Conservation (phyloP, 1,284 basidiomycete genomes). For the Cutaneotrichosporon spelunceum region DNA sequence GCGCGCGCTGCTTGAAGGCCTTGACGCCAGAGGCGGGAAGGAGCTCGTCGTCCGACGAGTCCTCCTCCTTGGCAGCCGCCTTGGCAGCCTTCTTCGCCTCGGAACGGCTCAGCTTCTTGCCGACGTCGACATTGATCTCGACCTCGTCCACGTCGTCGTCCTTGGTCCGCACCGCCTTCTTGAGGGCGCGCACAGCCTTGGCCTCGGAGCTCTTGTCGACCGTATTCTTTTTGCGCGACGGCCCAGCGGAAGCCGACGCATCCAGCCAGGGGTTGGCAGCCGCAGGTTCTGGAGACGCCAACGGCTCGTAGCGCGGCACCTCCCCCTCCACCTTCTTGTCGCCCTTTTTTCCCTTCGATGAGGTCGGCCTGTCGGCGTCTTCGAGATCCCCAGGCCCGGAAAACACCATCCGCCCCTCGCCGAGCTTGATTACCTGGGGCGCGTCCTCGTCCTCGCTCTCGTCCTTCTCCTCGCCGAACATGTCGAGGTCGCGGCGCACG, state of each 20-base stretch:
- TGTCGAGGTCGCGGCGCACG: conserved; percentile 64
- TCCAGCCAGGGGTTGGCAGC: conserved; percentile 71
- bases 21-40: conserved; percentile 40
- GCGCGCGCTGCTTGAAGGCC: conserved; percentile 61
- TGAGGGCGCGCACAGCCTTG: conserved; percentile 68
- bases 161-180: conserved; percentile 61
- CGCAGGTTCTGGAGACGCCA: conserved; percentile 13
- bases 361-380: not conserved
- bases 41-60: conserved; percentile 53
- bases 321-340: not conserved
- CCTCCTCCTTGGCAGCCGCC: conserved; percentile 16
- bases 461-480: conserved; percentile 48
- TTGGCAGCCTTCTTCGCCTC: conserved; percentile 12
- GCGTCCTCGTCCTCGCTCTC: conserved; percentile 54
- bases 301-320: not conserved
- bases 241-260: conserved; percentile 46
- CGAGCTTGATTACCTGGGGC: conserved; percentile 44
- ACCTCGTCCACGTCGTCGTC: conserved; percentile 70
- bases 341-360: not conserved
- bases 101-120: conserved; percentile 7
- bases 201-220: conserved; percentile 61
- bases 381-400: conserved; percentile 31
- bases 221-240: conserved; percentile 65
- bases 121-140: conserved; percentile 63
- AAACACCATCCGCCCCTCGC: conserved; percentile 56